These are phyloP conservation scores for Colletotrichum godetiae DNA, from an alignment of 2,329 filamentous ascomycete species.

Conservation along the genomic window DNA sequence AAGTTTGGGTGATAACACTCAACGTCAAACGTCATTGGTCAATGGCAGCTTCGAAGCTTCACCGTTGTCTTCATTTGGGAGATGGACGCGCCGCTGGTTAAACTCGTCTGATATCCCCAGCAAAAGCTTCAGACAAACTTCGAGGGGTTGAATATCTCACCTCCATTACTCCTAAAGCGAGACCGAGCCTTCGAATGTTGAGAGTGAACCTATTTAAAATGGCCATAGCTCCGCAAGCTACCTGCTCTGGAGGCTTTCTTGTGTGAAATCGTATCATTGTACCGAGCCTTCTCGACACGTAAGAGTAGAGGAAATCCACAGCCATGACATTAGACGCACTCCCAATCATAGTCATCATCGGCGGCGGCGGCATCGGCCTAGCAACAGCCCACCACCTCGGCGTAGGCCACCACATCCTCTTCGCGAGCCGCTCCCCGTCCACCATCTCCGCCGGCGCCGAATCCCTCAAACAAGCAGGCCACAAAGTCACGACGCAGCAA, in stretches of 20 bases:
- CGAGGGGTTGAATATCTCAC: neutral
- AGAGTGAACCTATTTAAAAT: neutral
- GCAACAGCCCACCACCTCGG: slow-evolving; percentile 15
- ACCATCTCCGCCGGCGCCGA: slow-evolving; percentile 6
- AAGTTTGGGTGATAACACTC: neutral
- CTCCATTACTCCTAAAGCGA: too few relatives aligned
- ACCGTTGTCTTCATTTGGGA: neutral
- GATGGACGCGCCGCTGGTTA: neutral
- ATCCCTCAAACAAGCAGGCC: slow-evolving; percentile 7
- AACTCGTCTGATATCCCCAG: neutral
- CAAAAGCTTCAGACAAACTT: neutral
- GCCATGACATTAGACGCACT: slow-evolving; percentile 3
- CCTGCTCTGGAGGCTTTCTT: too few relatives aligned
- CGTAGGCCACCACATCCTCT: slow-evolving; percentile 2
- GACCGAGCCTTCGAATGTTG: neutral
- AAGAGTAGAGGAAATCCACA: too few relatives aligned
- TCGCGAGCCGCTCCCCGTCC: slow-evolving; percentile 11
- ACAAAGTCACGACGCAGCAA: slow-evolving; percentile 1
- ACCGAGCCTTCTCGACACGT: too few relatives aligned
- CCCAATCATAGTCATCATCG: slow-evolving; percentile 13
- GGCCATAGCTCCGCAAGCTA: neutral
- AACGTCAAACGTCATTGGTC: neutral
- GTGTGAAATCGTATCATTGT: too few relatives aligned
- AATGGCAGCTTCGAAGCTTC: too few relatives aligned
- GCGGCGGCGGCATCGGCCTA: slow-evolving; percentile 23